Evolutionary conservation across 1,284 basidiomycete genomes (phyloP), one percentile per base, ranked within the genome.

Genomic region (Meira nashicola): DNA sequence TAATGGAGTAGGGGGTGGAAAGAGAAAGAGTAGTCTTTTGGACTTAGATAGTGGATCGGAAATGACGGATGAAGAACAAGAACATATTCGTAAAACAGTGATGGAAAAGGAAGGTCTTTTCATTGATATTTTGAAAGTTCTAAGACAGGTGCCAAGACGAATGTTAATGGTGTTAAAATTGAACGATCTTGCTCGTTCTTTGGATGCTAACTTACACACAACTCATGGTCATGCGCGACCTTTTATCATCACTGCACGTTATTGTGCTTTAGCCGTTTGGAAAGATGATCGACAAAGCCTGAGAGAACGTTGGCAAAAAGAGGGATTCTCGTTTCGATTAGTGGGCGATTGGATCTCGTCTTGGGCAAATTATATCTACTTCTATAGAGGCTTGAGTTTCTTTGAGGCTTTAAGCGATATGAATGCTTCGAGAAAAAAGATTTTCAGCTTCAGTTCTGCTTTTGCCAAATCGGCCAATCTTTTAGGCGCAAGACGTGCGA

Each of bases 241-340:
- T 17, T 98, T 96, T 79, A 79, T 97, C 41, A 89, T 97, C 62
- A 88, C 89, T 6, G 92, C 92, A 0, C 88, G 90, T 70, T 95
- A 90, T 79, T 97, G 94, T 78, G 84, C 87, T 50, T 82, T 82
- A 19, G 86, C 92, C 40, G 88, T 92, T 1, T 95, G 91, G 87
- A 82, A 85, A 67, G 88, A 89, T 72, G 90, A 94, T 60, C 55
- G 76, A 37, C 57, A 65, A 15, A 83, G 83, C 68, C 81, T 83
- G 57, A 51, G 55, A 14, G 58, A 63, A 47, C 63, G 64, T 17
- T 64, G 64, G n/a, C 47, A 51, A n/a, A 12, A 28, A 37, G 28
- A 63, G 11, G 54, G 61, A 8, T 19, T 60, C 8, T 64, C 66
- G 11, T 83, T 57, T 78, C 82, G 57, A 70, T 78, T 63, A 81